phyloP scores from a whole-genome alignment of 495 filamentous ascomycete species.

The Penicillium verhagenii region DNA sequence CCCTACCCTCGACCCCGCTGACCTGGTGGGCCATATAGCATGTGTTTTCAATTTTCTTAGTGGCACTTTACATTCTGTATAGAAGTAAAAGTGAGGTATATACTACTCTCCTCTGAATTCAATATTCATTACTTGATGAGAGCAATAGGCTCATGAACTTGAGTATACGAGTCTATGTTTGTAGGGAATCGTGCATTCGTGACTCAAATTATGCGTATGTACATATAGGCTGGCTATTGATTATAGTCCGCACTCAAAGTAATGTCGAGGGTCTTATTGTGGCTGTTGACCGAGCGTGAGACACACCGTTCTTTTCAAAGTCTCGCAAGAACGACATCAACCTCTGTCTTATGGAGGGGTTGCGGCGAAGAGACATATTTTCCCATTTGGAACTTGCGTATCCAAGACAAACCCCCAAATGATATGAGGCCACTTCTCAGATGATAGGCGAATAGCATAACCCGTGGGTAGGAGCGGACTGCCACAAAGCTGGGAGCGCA shows the following conservation, averaged over 20 bases:
- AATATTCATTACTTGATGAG: too few relatives aligned
- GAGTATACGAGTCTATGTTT: too few relatives aligned
- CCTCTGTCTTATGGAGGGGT: background rate
- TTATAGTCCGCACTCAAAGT: background rate
- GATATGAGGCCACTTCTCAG: background rate
- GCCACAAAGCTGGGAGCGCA: too few relatives aligned
- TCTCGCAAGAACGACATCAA: background rate
- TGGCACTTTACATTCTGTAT: conserved; percentile 4
- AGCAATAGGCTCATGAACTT: too few relatives aligned
- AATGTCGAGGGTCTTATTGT: background rate
- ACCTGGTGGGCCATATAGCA: background rate
- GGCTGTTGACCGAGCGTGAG: too few relatives aligned
- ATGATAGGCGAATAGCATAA: background rate
- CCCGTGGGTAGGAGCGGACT: background rate
- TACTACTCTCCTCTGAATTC: too few relatives aligned
- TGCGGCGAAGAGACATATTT: background rate
- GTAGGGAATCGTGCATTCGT: too few relatives aligned
- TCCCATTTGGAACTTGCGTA: background rate
- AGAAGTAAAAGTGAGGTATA: conserved; percentile 19
- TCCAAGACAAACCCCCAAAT: background rate
- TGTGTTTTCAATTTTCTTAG: background rate
- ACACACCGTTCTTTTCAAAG: background rate
- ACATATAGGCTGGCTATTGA: too few relatives aligned
- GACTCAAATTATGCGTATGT: too few relatives aligned
- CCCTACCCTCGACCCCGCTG: background rate